Base-by-base conservation (phyloP, 306 rosid genomes). In the Lotus japonicus region DNA sequence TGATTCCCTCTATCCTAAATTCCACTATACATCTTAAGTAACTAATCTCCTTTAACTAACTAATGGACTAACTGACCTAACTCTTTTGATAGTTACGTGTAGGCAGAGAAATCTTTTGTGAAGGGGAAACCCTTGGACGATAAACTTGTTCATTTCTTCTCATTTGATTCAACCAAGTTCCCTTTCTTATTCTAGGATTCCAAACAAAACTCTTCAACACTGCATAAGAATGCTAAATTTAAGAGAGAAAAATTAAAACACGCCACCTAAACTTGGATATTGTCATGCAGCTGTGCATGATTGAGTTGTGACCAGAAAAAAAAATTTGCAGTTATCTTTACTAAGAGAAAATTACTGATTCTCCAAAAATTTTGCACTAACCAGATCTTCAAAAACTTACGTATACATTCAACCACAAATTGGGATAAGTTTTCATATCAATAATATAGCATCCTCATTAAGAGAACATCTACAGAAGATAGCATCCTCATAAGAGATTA, bases 281-380 rank as follows among this genome's bases (percentile, higher is more conserved):
- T 45, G 73, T 10, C 35, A 71, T 38, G 51, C 39, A 44, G 11
- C 68, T 26, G 15, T 16, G 9, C 36, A 51, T 56, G 16, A 19
- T 7, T 50, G 64, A 50, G 50, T 49, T 58, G 43, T 31, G 45
- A 71, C 70, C 12, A 17, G 7, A 6, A 26, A 77, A 26, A 77
- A 50, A 21, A 4, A 21, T 45, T 16, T n/a, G 12, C 6, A 36
- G 51, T 69, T 44, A 71, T 58, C 49, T 10, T 45, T 48, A 46
- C 10, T 5, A 55, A 5, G 11, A 14, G 6, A 64, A 55, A 28
- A 12, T 13, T 21, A 58, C 6, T 12, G 10, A 66, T 16, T 75
- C 62, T 38, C 31, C 61, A 10, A 10, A 1, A 9, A 16, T 31
- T 6, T 31, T 3, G 38, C 41, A 66, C 60, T n/a, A 10, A 46